Base-by-base conservation (phyloP, 73 alveolate genomes). In the Paraurostyla sp. region DNA sequence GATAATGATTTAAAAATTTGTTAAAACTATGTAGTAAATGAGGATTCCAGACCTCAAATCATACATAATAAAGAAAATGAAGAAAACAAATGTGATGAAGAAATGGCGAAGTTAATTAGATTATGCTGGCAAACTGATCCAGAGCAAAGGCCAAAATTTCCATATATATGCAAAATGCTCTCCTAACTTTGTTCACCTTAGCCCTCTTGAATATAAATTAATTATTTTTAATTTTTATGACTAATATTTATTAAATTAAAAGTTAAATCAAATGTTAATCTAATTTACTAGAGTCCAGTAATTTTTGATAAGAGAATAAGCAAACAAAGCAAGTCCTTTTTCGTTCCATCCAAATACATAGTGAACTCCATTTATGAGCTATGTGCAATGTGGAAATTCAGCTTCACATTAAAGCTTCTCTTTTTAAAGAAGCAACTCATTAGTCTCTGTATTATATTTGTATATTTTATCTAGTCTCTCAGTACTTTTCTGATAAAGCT, bases 51-150 rank as follows among this genome's bases (percentile, higher is more conserved):
- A 71, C 98, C 98, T 0, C 45, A 52, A 76, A 87, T 87, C 1
- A 16, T 73, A 27, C 38, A 43, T 2, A 48, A 38, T 13, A 36
- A 49, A 35, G 95, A 80, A 82, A 87, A 82, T 46, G n/a, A n/a
- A n/a, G 46, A 50, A 0, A 63, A 83, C 0, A 65, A 81, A 51
- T 86, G 90, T n/a, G 85, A 88, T 88, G 86, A 88, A 76, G 78
- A 33, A n/a, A 56, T 93, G 88, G 92, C 95, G 1, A 83, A 80
- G 46, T 83, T 93, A 43, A 93, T 93, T 22, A 81, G 97, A 82
- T 42, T 80, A 32, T 93, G 95, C 91, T 89, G 97, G 97, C 88
- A 89, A 60, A 56, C 92, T 40, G 96, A 90, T 40, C 76, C 92
- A 36, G 69, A 62, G 35, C 58, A 83, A 51, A 75, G 97, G 60